These are phyloP conservation scores for Candida dendrica DNA, from an alignment of 805 yeast species.

Conservation along the genomic window DNA sequence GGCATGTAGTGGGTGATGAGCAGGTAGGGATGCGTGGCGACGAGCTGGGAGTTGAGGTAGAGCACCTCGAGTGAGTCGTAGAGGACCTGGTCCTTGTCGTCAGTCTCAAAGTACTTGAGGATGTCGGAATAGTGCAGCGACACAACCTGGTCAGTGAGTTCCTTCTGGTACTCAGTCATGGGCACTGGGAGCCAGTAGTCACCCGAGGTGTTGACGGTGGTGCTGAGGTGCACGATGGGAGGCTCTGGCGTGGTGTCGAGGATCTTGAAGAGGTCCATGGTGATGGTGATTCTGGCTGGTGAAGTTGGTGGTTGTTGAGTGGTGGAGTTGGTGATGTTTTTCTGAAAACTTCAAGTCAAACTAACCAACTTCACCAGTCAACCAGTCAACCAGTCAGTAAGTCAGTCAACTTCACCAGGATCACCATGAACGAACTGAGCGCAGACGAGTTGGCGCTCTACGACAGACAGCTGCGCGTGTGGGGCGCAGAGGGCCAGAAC, in stretches of 20 bases:
- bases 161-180: constrained; percentile 79
- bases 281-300: background rate
- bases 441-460: constrained; percentile 84
- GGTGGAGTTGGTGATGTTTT: background rate
- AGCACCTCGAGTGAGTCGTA: constrained; percentile 73
- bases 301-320: background rate
- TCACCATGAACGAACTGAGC: constrained; percentile 14
- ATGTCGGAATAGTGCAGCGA: constrained; percentile 89
- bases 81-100: constrained; percentile 46
- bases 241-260: constrained; percentile 85
- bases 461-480: constrained; percentile 88
- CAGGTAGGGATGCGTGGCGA: constrained; percentile 84
- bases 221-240: constrained; percentile 42
- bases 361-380: too few species aligned
- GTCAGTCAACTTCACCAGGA: too few species aligned
- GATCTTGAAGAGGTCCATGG: constrained; percentile 67
- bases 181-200: constrained; percentile 80
- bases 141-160: constrained; percentile 84
- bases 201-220: constrained; percentile 27
- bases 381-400: too few species aligned
- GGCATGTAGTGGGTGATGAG: constrained; percentile 84
- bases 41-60: constrained; percentile 67
- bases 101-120: constrained; percentile 69
- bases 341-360: too few species aligned
- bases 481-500: constrained; percentile 94